Conservation (phyloP, 2,329 filamentous ascomycete species). For the Periconia digitata region DNA sequence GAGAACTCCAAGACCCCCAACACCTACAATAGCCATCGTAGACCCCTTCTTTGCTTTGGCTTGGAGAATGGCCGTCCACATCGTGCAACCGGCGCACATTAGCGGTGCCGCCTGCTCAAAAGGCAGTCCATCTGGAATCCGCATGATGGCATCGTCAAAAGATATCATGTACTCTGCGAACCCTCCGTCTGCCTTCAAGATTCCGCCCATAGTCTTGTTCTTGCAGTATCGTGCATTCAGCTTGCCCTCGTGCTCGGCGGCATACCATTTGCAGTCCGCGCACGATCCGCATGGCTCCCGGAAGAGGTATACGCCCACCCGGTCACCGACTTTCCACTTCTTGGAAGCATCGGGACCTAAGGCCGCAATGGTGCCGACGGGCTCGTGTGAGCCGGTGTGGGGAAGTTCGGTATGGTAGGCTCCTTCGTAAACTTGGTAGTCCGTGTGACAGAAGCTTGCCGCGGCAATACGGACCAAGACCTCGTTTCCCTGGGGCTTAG, state of each 20-base stretch:
- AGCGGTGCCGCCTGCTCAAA: constrained; percentile 28
- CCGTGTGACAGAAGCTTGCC: constrained; percentile 19
- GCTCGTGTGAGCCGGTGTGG: constrained; percentile 28
- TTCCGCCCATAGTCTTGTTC: constrained; percentile 17
- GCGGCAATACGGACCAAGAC: constrained; percentile 14
- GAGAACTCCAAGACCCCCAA: constrained; percentile 11
- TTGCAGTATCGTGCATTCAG: constrained; percentile 22
- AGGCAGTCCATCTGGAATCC: constrained; percentile 19
- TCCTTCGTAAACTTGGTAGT: constrained; percentile 20
- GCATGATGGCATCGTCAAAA: constrained; percentile 14
- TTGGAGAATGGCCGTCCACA: constrained; percentile 8
- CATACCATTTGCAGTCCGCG: constrained; percentile 3
- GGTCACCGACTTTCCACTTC: constrained; percentile 23
- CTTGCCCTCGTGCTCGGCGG: too few species aligned
- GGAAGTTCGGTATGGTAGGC: constrained; percentile 15
- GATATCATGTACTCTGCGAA: constrained; percentile 28
- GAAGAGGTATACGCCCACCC: constrained; percentile 20
- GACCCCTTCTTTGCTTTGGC: neutral
- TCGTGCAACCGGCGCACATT: constrained; percentile 28
- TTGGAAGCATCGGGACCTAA: constrained; percentile 17
- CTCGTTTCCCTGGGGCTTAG: constrained; percentile 10
- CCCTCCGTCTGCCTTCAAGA: constrained; percentile 22
- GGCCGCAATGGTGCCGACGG: constrained; percentile 24
- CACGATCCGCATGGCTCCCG: constrained; percentile 11
- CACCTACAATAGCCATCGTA: constrained; percentile 11